Base-by-base conservation (phyloP, 2,329 filamentous ascomycete species). In the Aureobasidium sp. region DNA sequence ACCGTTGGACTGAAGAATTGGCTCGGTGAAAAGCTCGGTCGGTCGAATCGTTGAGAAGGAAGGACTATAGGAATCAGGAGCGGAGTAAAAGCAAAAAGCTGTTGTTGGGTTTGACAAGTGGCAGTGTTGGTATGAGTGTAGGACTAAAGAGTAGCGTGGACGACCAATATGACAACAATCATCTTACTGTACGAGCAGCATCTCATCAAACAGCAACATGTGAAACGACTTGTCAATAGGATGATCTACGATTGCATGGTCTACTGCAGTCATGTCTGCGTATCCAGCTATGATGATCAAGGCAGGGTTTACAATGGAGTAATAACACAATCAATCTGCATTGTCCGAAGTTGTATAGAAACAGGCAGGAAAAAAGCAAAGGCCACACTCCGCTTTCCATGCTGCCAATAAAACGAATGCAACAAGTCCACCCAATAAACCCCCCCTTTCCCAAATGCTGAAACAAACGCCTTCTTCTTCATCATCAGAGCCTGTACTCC, bases 1-100 rank as follows among this genome's bases (percentile, higher is more conserved):
- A 66, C 69, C 19, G 67, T 64, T 17, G 67, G 65, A 9, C 29
- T 69, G 39, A 68, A 66, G 62, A 67, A 66, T 59, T 65, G 67
- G 40, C 64, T 69, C 7, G 33, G 60, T 24, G 58, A 58, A 31
- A 45, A 35, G 33, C 35, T 60, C 8, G 42, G 54, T 58, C 54
- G 54, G 2, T 37, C 29, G 39, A 45, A 27, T 45, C 27, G 19
- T 24, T 57, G 19, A 57, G 11, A 11, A 15, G 22, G 5, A 7
- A 14, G 31, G 31, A 2, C 9, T 33, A 2, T 33, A 12, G 31
- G 9, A 12, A 12, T 33, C 9, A 12, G 9, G 31, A 12, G 31
- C 31, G 31, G 31, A 33, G 2, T 3, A 9, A 33, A 33, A 24
- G 31, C 15, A 14, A 14, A 8, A 19, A 19, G 8, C 15, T 33